Evolutionary conservation across 179 eudicot genomes (phyloP), one percentile per base, ranked within the genome.

Genomic region (Beta macrorhiza): DNA sequence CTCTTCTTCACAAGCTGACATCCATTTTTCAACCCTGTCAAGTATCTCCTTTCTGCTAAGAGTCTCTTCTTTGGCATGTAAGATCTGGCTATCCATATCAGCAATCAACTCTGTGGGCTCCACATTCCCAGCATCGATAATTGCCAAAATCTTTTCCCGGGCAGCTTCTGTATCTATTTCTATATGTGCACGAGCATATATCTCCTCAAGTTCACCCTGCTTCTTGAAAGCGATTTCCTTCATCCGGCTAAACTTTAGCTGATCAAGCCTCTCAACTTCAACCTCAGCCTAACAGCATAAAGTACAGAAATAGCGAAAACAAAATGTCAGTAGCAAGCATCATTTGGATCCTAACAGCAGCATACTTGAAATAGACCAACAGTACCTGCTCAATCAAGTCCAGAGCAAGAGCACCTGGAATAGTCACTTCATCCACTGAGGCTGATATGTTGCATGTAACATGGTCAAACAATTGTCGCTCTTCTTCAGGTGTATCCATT

Each of bases 1-100:
- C 89, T 96, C 99, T 88, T 96, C 99, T 90, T 96, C 99, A 90
- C 99, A 96, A 65, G 99, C 97, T 20, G 98, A 92, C 99, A 96
- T 96, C 99, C 99, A 96, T 85, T 89, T 96, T 90, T 96, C 99
- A 63, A 96, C 99, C 88, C 91, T 92, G 87, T 96, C 99, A 83
- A 96, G 86, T 82, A 96, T 96, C 47, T 96, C 97, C 85, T 94
- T 96, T 82, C 99, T 88, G 84, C 99, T 96, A 70, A 86, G 59
- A 83, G 96, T 91, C 94, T 92, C 99, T 86, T 96, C 98, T 89
- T 92, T 96, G 51, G 99, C 99, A 64, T 90, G 90, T 78, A 81
- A 68, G 52, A 96, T 96, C 88, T 94, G 96, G 83, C 86, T 92
- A 83, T 96, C 99, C 99, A 96, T 94, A 84, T 94, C 97, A 74